A percentile compares a stretch with the other conserved stretches of the same genome.
phyloP scores from a whole-genome alignment of 345 rosid species.

The Camelina sativa region DNA sequence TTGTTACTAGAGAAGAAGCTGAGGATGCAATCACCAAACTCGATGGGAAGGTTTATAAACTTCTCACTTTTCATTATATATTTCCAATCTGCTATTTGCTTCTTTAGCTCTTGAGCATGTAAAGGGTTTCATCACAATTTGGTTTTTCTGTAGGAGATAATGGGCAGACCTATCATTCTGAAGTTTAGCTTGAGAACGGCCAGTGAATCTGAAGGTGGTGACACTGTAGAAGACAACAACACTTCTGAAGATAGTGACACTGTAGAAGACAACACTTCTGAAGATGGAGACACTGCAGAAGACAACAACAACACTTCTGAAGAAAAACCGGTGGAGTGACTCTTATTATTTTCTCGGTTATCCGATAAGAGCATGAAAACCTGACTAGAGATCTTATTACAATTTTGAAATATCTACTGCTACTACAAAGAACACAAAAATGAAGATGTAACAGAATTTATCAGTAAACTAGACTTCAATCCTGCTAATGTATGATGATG shows the following conservation, averaged over 20 bases:
- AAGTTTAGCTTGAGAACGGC: slow-evolving; percentile 61
- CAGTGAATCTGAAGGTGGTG: slow-evolving; percentile 49
- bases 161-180: slow-evolving; percentile 78
- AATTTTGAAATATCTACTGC: slow-evolving; percentile 33
- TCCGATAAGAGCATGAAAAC: slow-evolving; percentile 8
- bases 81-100: slow-evolving; percentile 4
- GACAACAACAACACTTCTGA: slow-evolving; percentile 33
- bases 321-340: slow-evolving; percentile 37
- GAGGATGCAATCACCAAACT: slow-evolving; percentile 71
- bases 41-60: slow-evolving; percentile 71
- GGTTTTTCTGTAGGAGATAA: slow-evolving; percentile 62
- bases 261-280: slow-evolving; percentile 35
- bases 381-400: slow-evolving; percentile 42
- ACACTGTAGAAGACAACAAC: slow-evolving; percentile 32
- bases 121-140: slow-evolving; percentile 2
- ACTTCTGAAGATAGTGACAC: slow-evolving; percentile 46
- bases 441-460: slow-evolving; percentile 17
- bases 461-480: slow-evolving; percentile 31
- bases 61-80: background rate
- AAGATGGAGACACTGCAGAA: slow-evolving; percentile 43
- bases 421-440: slow-evolving; percentile 30
- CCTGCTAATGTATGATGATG: slow-evolving; percentile 37
- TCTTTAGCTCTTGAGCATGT: slow-evolving; percentile 21
- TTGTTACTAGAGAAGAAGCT: slow-evolving; percentile 86
- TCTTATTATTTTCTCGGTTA: slow-evolving; percentile 33